phyloP scores from a whole-genome alignment of 306 rosid species.

The cucumber (Cucumis sativus) region DNA sequence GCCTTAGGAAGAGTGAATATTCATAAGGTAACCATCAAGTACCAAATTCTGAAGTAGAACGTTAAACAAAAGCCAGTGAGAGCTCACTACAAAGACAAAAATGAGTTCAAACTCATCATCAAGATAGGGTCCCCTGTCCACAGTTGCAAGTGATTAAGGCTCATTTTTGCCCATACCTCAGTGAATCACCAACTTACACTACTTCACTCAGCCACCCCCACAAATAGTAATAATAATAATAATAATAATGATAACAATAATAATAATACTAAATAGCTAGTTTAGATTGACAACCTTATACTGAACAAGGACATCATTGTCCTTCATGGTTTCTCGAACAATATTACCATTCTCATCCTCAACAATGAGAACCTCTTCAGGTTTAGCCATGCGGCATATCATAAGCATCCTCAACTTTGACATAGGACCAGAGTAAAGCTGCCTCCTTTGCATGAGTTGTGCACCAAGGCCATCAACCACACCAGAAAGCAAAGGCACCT shows the following conservation, averaged over 20 bases:
- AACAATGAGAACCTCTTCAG: constrained; percentile 97
- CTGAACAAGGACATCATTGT: constrained; percentile 97
- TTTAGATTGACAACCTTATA: constrained; percentile 51
- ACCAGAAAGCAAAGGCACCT: constrained; percentile 67
- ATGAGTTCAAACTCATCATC: not conserved
- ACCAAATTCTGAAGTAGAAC: not conserved
- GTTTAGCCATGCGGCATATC: constrained; percentile 99
- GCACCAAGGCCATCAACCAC: constrained; percentile 82
- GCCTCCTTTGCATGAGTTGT: constrained; percentile 70
- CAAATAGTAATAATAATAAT: not conserved
- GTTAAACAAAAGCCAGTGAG: not conserved
- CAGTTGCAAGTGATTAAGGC: not conserved
- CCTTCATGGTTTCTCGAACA: constrained; percentile 97
- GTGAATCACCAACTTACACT: not conserved
- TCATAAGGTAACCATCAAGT: not conserved
- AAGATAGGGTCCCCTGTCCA: not conserved
- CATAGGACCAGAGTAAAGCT: constrained; percentile 73
- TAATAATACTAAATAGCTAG: not conserved
- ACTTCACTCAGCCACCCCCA: not conserved
- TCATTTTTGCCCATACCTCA: not conserved
- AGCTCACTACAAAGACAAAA: not conserved
- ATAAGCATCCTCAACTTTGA: constrained; percentile 94
- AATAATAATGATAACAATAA: no score
- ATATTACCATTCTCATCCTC: constrained; percentile 99
- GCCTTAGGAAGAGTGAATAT: no score